These are phyloP conservation scores for Suillus sp. DNA, from an alignment of 768 basidiomycete species.

Conservation along the genomic window DNA sequence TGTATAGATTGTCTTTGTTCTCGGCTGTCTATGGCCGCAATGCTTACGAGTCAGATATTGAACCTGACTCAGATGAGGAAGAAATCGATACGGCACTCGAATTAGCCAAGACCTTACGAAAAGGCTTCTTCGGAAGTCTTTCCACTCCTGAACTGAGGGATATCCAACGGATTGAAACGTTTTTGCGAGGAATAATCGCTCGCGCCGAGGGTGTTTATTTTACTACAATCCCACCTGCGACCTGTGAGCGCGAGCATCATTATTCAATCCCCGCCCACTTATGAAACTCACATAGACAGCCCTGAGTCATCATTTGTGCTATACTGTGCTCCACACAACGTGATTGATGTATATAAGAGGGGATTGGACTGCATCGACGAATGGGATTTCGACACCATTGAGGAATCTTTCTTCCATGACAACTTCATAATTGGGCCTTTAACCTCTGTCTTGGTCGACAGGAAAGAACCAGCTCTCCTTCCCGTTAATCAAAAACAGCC, in stretches of 20 bases:
- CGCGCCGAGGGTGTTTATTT: slow-evolving; percentile 1
- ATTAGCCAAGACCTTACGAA: slow-evolving; percentile 14
- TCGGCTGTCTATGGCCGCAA: slow-evolving; percentile 14
- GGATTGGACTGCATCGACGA: not conserved
- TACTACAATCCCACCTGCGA: not conserved
- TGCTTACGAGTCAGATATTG: slow-evolving; percentile 9
- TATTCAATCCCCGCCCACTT: not conserved
- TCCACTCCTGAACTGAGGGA: slow-evolving; percentile 23
- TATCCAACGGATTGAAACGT: slow-evolving; percentile 22
- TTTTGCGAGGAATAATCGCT: slow-evolving; percentile 20
- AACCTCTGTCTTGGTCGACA: not conserved
- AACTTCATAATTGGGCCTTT: not conserved
- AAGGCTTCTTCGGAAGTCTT: slow-evolving; percentile 17
- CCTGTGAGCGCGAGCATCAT: not conserved
- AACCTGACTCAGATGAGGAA: slow-evolving; percentile 8
- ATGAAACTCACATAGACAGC: not conserved
- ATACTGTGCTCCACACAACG: not conserved
- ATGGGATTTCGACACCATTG: not conserved
- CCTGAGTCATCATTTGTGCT: not conserved
- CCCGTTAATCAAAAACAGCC: slow-evolving; percentile 16
- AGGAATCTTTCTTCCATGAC: not conserved
- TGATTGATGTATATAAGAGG: not conserved
- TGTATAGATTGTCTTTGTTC: slow-evolving; percentile 34
- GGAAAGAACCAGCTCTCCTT: not conserved
- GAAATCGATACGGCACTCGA: slow-evolving; percentile 5